These are phyloP conservation scores for Lathyrus sativus DNA, from an alignment of 306 rosid species.

Conservation along the genomic window DNA sequence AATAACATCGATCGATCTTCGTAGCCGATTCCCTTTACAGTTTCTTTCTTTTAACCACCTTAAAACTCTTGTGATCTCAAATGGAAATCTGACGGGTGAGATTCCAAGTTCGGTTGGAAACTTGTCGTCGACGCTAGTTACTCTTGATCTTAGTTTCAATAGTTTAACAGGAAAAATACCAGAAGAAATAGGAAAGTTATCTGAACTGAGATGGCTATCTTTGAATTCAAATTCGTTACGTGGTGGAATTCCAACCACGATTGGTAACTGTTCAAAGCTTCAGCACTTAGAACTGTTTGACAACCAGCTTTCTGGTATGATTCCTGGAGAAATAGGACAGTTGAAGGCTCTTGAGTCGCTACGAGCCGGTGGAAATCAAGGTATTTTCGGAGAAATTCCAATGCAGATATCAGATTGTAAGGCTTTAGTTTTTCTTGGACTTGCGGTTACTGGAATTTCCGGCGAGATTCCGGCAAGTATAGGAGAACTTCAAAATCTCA, in stretches of 20 bases:
- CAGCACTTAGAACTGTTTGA: slow-evolving; percentile 67
- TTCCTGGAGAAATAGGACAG: slow-evolving; percentile 75
- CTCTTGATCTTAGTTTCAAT: slow-evolving; percentile 83
- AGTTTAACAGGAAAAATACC: slow-evolving; percentile 79
- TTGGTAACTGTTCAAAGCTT: slow-evolving; percentile 82
- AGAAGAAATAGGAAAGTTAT: slow-evolving; percentile 58
- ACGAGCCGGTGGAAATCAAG: slow-evolving; percentile 85
- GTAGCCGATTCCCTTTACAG: slow-evolving; percentile 62
- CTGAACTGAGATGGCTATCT: slow-evolving; percentile 50
- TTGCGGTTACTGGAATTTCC: slow-evolving; percentile 78
- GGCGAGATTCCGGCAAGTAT: slow-evolving; percentile 77
- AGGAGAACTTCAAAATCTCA: slow-evolving; percentile 71
- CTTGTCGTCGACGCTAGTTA: slow-evolving; percentile 66
- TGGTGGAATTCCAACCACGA: slow-evolving; percentile 66
- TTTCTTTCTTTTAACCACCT: slow-evolving; percentile 66
- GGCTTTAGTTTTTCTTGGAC: slow-evolving; percentile 68
- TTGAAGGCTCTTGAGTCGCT: slow-evolving; percentile 56
- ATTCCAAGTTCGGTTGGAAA: slow-evolving; percentile 70
- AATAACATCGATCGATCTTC: slow-evolving; percentile 64
- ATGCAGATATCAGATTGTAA: slow-evolving; percentile 75
- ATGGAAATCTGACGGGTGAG: slow-evolving; percentile 79
- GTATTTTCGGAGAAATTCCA: slow-evolving; percentile 79
- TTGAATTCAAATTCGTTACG: slow-evolving; percentile 73
- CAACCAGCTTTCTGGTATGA: slow-evolving; percentile 74
- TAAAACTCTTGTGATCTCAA: slow-evolving; percentile 65